Base-by-base conservation (phyloP, 192 early-diverging fungal species). In the Backusella parvicylindrica region DNA sequence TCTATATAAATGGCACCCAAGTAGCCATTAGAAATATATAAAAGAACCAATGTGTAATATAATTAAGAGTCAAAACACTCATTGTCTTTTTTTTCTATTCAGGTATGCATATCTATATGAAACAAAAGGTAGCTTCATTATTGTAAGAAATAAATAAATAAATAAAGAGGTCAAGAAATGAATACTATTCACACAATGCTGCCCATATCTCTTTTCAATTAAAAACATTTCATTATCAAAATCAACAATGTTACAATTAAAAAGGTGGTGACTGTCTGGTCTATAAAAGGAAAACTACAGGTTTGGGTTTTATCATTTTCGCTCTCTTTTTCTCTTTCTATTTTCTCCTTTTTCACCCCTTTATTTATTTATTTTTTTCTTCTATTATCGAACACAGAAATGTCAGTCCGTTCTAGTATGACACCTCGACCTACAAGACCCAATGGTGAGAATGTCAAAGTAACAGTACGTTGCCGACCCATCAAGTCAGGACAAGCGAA, bases 401-500 rank as follows among this genome's bases (percentile, higher is more conserved):
- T 56, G 53, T 56, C 53, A 56, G 53, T 56, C 53, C 11, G n/a
- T 23, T 56, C 53, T 26, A 56, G 53, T 26, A 26, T 26, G 23
- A 56, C 53, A 26, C 53, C 53, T 56, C 53, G 53, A 56, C 53
- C 53, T 1, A 56, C 53, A 36, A 68, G 66, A 40, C 21, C 33
- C 16, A 43, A 28, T 30, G 41, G 50, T 12, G 78, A 89, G 56
- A 87, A 84, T 69, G 85, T 95, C 30, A 89, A 91, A 35, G 93
- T 95, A 37, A 89, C 89, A 12, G 89, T 95, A 47, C 89, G 93
- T 66, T 84, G 91, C 38, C 86, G 93, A 47, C 93, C 93, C 28
- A 85, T 89, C 13, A 91, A 87, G 64, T 81, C 79, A 23, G 84
- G 84, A 21, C 92, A 94, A 76, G 70, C 84, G 38, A 81, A 80